phyloP scores from a whole-genome alignment of 2,329 filamentous ascomycete species.

The Sporothrix phasma region DNA sequence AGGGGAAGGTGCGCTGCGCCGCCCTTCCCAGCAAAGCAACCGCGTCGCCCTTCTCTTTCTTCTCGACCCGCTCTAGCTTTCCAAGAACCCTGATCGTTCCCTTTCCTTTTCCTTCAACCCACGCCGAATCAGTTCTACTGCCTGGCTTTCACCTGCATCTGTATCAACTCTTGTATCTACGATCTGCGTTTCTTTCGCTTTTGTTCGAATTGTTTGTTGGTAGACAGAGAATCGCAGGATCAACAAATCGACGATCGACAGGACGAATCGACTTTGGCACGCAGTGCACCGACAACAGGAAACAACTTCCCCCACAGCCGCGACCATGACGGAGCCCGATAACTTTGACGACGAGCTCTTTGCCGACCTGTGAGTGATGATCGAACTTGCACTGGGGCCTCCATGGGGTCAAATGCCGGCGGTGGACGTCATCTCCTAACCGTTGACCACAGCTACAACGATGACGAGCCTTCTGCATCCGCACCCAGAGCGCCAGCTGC shows the following conservation, averaged over 20 bases:
- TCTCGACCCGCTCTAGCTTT: too few species aligned
- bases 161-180: not conserved
- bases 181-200: not conserved
- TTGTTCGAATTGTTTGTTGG: not conserved
- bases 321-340: constrained; percentile 60
- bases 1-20: not conserved
- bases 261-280: not conserved
- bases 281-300: not conserved
- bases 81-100: not conserved
- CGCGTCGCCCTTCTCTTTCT: too few species aligned
- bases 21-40: not conserved
- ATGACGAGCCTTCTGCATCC: constrained; percentile 40
- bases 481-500: constrained; percentile 22
- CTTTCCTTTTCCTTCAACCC: not conserved
- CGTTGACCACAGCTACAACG: constrained; percentile 45
- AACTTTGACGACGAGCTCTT: constrained; percentile 84
- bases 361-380: constrained; percentile 65
- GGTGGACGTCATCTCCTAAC: not conserved
- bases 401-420: not conserved
- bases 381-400: not conserved
- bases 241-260: too few species aligned
- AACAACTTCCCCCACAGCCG: not conserved
- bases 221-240: not conserved
- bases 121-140: not conserved
- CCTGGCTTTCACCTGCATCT: not conserved